Evolutionary conservation across 2,329 filamentous ascomycete species (phyloP).

Genomic region (Cadophora gregata): DNA sequence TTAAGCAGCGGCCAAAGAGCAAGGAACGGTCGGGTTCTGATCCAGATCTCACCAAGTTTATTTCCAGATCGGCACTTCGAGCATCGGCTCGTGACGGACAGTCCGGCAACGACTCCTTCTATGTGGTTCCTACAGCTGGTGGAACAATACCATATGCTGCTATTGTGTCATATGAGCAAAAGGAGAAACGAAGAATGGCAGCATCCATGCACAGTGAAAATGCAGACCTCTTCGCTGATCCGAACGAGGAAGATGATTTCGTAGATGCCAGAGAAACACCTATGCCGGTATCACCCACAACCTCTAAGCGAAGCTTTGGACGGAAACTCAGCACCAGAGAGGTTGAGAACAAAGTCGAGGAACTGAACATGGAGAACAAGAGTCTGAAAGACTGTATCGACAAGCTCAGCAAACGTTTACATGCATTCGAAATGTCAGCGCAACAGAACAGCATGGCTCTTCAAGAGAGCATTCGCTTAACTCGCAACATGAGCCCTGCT

Average conservation of each 20-base stretch:
- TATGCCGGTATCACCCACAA: conserved; percentile 51
- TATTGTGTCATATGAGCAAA: conserved; percentile 75
- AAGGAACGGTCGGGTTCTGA: conserved; percentile 52
- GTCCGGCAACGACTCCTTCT: conserved; percentile 77
- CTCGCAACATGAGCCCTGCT: conserved; percentile 61
- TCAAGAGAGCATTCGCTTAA: conserved; percentile 78
- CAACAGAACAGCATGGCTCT: conserved; percentile 87
- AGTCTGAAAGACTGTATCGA: conserved; percentile 86
- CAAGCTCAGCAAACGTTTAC: conserved; percentile 83
- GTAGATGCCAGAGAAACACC: conserved; percentile 80
- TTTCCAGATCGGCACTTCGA: conserved; percentile 83
- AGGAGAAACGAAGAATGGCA: conserved; percentile 66
- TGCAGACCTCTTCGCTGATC: conserved; percentile 48
- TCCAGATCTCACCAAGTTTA: conserved; percentile 82
- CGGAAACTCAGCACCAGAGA: conserved; percentile 52
- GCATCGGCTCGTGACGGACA: conserved; percentile 75
- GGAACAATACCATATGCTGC: conserved; percentile 93
- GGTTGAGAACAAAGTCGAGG: conserved; percentile 76
- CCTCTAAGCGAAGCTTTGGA: conserved; percentile 46
- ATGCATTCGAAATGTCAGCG: conserved; percentile 90
- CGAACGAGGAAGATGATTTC: conserved; percentile 81
- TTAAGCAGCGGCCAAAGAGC: conserved; percentile 40
- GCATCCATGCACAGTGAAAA: conserved; percentile 53
- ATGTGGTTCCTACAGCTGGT: conserved; percentile 90
- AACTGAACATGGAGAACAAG: conserved; percentile 86